phyloP scores from a whole-genome alignment of 1,284 basidiomycete genomes.

The Neolentinus lepideus region DNA sequence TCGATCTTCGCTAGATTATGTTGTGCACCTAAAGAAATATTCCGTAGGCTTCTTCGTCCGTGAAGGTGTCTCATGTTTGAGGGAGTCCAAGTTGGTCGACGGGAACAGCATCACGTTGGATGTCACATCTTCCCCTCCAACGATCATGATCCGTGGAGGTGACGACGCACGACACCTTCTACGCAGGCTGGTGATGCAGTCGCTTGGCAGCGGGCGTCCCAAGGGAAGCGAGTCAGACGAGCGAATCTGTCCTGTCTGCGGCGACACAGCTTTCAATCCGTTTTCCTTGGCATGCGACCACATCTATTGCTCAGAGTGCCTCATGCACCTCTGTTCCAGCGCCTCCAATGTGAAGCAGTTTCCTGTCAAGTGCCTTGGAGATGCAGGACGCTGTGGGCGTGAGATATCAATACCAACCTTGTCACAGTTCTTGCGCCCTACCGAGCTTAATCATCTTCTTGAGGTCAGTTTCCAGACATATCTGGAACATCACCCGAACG shows the following conservation, averaged over 20 bases:
- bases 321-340: slow-evolving; percentile 42
- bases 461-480: slow-evolving; percentile 37
- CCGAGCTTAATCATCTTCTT: slow-evolving; percentile 36
- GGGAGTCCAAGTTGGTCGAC: background rate
- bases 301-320: slow-evolving; percentile 42
- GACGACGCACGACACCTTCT: background rate
- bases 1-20: background rate
- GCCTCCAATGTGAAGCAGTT: slow-evolving; percentile 36
- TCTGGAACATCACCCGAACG: slow-evolving; percentile 35
- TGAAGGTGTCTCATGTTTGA: background rate
- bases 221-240: slow-evolving; percentile 2
- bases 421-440: slow-evolving; percentile 33
- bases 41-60: background rate
- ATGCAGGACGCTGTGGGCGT: slow-evolving; percentile 36
- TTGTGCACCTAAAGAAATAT: background rate
- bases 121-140: background rate
- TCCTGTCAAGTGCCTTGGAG: slow-evolving; percentile 46
- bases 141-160: background rate
- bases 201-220: background rate
- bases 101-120: background rate
- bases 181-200: background rate
- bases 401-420: slow-evolving; percentile 45
- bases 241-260: slow-evolving; percentile 44
- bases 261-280: slow-evolving; percentile 34
- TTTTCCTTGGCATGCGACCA: slow-evolving; percentile 43